Percentiles rank a stretch among this genome's conserved stretches.
phyloP scores from a whole-genome alignment of 805 yeast species.

The Lipomyces kockii region DNA sequence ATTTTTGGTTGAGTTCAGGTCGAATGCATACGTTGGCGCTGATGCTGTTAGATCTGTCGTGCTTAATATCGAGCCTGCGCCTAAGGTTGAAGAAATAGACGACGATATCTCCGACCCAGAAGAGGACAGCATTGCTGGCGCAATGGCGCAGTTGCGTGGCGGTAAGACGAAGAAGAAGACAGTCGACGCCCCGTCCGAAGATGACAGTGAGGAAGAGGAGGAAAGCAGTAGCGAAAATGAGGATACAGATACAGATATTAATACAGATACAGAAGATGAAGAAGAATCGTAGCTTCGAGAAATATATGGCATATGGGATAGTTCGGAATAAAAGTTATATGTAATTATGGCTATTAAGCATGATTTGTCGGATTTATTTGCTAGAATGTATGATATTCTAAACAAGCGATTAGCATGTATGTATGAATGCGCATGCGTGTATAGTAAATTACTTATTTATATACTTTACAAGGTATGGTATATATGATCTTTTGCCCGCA shows the following conservation, averaged over 20 bases:
- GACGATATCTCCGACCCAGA: slow-evolving; percentile 57
- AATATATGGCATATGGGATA: not conserved
- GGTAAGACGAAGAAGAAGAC: slow-evolving; percentile 51
- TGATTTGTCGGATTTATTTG: not conserved
- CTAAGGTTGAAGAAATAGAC: slow-evolving; percentile 39
- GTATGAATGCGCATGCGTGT: not conserved
- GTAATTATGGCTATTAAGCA: not conserved
- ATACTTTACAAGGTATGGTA: not conserved
- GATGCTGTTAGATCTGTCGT: slow-evolving; percentile 74
- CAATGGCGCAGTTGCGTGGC: slow-evolving; percentile 71
- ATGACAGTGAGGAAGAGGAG: slow-evolving; percentile 59
- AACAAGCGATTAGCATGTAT: not conserved
- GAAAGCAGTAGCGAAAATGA: slow-evolving; percentile 36
- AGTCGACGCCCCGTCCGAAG: slow-evolving; percentile 54
- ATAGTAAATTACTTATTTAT: not conserved
- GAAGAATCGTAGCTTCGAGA: not conserved
- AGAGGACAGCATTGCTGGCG: slow-evolving; percentile 77
- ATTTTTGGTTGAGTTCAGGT: slow-evolving; percentile 72
- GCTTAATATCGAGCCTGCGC: slow-evolving; percentile 70
- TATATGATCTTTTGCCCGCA: no score
- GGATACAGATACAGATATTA: slow-evolving; percentile 38
- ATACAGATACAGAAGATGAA: slow-evolving; percentile 41
- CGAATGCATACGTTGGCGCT: slow-evolving; percentile 78
- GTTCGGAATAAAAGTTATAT: not conserved
- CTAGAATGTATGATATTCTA: not conserved